Conservation (phyloP, 768 basidiomycete genomes). For the Termitomyces sp. region DNA sequence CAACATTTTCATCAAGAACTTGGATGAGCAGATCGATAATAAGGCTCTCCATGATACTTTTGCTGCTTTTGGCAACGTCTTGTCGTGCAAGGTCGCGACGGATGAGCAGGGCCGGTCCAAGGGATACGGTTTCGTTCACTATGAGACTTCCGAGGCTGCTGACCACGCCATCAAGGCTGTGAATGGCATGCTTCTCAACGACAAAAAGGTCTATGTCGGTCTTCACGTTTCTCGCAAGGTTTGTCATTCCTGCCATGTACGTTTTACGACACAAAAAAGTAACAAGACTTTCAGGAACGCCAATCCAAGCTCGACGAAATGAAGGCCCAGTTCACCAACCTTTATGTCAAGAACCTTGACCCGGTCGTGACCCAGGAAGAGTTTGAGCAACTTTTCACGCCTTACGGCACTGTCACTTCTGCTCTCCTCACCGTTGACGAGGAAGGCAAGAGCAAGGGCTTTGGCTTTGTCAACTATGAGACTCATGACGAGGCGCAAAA, state of each 20-base stretch:
- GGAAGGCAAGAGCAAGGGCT: conserved; percentile 91
- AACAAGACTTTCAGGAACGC: conserved; percentile 69
- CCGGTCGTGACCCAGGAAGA: conserved; percentile 79
- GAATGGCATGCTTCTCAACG: conserved; percentile 98
- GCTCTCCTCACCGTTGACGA: conserved; percentile 84
- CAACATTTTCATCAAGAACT: conserved; percentile 99
- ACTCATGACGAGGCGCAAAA: conserved; percentile 86
- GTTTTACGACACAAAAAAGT: too few species aligned
- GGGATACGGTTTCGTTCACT: conserved; percentile 99
- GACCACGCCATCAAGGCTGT: conserved; percentile 97
- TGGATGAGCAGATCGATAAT: conserved; percentile 97
- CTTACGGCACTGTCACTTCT: conserved; percentile 84
- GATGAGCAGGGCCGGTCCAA: conserved; percentile 94
- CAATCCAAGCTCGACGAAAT: conserved; percentile 98
- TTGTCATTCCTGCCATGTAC: background rate
- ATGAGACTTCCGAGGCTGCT: conserved; percentile 95
- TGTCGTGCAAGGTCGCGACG: conserved; percentile 98
- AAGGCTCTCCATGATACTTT: conserved; percentile 99
- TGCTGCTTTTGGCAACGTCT: conserved; percentile 96
- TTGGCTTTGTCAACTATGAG: conserved; percentile 98
- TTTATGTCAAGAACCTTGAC: conserved; percentile 98
- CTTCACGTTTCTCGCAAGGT: conserved; percentile 97
- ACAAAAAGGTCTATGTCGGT: conserved; percentile 99
- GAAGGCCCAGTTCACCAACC: conserved; percentile 96
- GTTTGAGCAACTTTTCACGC: conserved; percentile 75